Percentiles rank a stretch among this genome's conserved stretches.
Conservation (phyloP, 2,329 filamentous ascomycete genomes). For the Hirsutella rhossiliensis region DNA sequence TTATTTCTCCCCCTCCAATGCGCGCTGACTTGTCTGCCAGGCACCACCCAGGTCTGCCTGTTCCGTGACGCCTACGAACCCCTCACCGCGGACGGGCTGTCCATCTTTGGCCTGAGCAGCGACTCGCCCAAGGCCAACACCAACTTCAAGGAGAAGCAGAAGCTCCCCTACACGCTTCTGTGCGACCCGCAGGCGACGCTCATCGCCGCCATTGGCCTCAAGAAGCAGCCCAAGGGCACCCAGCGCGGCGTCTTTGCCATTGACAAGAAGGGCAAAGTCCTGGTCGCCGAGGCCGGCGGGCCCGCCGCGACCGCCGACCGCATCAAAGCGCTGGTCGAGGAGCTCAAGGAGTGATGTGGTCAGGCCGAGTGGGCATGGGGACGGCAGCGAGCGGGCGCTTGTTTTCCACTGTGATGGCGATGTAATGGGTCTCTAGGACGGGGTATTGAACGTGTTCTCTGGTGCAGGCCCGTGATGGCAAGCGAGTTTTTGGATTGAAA, state of each 20-base stretch:
- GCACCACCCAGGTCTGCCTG: constrained; percentile 84
- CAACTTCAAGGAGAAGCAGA: constrained; percentile 84
- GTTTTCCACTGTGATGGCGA: not conserved
- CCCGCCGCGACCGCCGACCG: constrained; percentile 67
- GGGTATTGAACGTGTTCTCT: not conserved
- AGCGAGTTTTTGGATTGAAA: not conserved
- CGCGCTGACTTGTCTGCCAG: constrained; percentile 29
- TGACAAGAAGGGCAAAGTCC: constrained; percentile 68
- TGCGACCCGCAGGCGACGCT: constrained; percentile 68
- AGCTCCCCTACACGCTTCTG: constrained; percentile 75
- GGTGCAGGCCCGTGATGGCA: not conserved
- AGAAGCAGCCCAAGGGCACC: constrained; percentile 72
- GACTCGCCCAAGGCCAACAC: constrained; percentile 89
- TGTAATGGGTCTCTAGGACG: not conserved
- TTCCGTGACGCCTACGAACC: constrained; percentile 78
- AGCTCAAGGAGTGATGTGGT: constrained; percentile 14
- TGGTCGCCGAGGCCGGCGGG: constrained; percentile 62
- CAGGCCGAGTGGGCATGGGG: too few species aligned
- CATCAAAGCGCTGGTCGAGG: constrained; percentile 58
- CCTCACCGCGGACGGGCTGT: constrained; percentile 66
- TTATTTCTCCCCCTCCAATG: constrained; percentile 1
- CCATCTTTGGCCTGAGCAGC: constrained; percentile 80
- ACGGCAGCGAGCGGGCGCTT: not conserved
- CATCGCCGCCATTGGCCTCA: constrained; percentile 78
- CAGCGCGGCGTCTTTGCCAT: constrained; percentile 81